Conservation (phyloP, 805 yeast species). For the Limtongozyma cylindracea region DNA sequence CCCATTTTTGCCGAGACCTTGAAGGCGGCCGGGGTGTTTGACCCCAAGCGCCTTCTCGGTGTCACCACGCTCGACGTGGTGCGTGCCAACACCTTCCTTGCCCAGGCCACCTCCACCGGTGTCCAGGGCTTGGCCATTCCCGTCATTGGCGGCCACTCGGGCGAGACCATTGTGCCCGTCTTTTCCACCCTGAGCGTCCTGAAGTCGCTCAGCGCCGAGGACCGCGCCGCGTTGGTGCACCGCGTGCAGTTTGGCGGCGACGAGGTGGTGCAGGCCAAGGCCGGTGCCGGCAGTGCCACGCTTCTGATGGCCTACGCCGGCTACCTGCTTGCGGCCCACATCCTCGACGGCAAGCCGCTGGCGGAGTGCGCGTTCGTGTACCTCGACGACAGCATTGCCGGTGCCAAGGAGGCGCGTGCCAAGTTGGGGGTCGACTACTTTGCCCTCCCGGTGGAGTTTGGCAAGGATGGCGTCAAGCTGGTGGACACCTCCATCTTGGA, state of each 20-base stretch:
- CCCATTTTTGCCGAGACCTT: conserved; percentile 72
- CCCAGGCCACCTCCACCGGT: conserved; percentile 21
- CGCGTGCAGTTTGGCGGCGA: conserved; percentile 58
- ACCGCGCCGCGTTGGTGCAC: conserved; percentile 12
- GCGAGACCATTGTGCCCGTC: conserved; percentile 81
- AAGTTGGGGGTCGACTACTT: no score
- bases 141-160: conserved; percentile 89
- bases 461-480: conserved; percentile 9
- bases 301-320: conserved; percentile 93
- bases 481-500: conserved; percentile 11
- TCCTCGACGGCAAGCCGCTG: conserved; percentile 5
- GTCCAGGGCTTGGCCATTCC: conserved; percentile 28
- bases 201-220: conserved; percentile 10
- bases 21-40: conserved; percentile 35
- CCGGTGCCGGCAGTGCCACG: conserved; percentile 89
- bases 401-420: conserved; percentile 16
- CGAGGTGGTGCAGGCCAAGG: conserved; percentile 87
- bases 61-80: conserved; percentile 77
- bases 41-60: conserved; percentile 60
- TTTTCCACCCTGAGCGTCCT: conserved; percentile 17
- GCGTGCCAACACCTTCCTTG: conserved; percentile 62
- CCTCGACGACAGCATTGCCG: conserved; percentile 24
- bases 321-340: conserved; percentile 42
- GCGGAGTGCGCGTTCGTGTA: conserved; percentile 25
- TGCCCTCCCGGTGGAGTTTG: conserved; percentile 25